phyloP scores from a whole-genome alignment of 331 rosid species.

The Stylosanthes scabra region DNA sequence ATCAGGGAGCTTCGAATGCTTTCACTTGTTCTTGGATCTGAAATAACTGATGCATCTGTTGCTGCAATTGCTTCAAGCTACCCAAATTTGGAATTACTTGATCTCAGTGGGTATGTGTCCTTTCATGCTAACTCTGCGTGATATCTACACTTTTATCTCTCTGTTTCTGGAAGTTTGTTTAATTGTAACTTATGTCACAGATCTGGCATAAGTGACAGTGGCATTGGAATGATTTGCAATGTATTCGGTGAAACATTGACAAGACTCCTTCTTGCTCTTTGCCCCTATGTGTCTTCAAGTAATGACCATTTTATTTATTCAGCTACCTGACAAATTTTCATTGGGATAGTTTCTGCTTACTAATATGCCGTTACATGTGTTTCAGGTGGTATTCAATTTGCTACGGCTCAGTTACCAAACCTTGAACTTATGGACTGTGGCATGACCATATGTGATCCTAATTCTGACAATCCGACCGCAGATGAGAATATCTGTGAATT shows the following conservation, averaged over 20 bases:
- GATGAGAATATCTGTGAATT: conserved; percentile 46
- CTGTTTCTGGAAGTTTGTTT: not conserved
- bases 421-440: conserved; percentile 94
- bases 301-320: conserved; percentile 33
- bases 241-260: conserved; percentile 72
- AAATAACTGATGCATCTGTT: conserved; percentile 83
- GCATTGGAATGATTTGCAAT: conserved; percentile 83
- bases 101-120: conserved; percentile 75
- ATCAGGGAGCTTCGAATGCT: conserved; percentile 74
- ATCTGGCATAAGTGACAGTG: conserved; percentile 82
- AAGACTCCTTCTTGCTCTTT: conserved; percentile 79
- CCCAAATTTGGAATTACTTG: conserved; percentile 71
- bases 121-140: not conserved
- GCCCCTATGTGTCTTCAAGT: conserved; percentile 82
- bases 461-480: conserved; percentile 40
- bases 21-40: conserved; percentile 82
- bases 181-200: conserved; percentile 47
- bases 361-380: conserved; percentile 11
- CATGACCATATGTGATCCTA: conserved; percentile 72
- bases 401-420: conserved; percentile 76
- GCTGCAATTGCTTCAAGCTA: conserved; percentile 79
- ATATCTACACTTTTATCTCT: not conserved
- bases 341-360: conserved; percentile 1
- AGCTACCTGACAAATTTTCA: not conserved
- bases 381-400: conserved; percentile 84